Percentiles rank a stretch among this genome's conserved stretches.
phyloP scores from a whole-genome alignment of 345 rosid species.

The Clausena lansium region DNA sequence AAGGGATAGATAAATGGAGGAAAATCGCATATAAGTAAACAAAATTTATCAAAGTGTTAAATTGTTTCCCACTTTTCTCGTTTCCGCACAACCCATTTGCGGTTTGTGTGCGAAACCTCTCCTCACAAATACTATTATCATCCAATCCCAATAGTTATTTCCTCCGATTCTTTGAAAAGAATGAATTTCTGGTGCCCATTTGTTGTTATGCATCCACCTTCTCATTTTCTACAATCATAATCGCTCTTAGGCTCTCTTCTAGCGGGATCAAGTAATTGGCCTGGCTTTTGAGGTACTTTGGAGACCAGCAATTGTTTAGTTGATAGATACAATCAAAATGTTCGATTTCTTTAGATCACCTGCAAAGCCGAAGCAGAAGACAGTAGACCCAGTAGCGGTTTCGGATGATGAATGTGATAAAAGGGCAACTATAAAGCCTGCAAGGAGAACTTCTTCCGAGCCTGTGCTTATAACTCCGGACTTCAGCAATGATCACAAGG shows the following conservation, averaged over 20 bases:
- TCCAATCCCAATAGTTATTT: conserved; percentile 4
- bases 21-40: background rate
- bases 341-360: conserved; percentile 53
- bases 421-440: conserved; percentile 34
- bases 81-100: conserved; percentile 14
- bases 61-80: background rate
- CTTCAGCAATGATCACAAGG: conserved; percentile 17
- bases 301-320: background rate
- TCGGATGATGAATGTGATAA: conserved; percentile 46
- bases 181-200: background rate
- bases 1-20: background rate
- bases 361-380: conserved; percentile 20
- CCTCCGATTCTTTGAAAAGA: background rate
- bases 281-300: conserved; percentile 1
- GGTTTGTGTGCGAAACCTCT: conserved; percentile 8
- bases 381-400: conserved; percentile 18
- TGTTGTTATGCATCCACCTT: background rate
- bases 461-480: conserved; percentile 42
- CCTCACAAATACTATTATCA: background rate
- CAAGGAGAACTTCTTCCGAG: conserved; percentile 66
- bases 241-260: background rate
- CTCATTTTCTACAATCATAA: background rate
- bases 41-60: background rate
- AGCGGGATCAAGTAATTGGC: background rate
- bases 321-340: conserved; percentile 32